Evolutionary conservation across 352 stramenopile species (phyloP).

Genomic region (Globisporangium acanthophoron): DNA sequence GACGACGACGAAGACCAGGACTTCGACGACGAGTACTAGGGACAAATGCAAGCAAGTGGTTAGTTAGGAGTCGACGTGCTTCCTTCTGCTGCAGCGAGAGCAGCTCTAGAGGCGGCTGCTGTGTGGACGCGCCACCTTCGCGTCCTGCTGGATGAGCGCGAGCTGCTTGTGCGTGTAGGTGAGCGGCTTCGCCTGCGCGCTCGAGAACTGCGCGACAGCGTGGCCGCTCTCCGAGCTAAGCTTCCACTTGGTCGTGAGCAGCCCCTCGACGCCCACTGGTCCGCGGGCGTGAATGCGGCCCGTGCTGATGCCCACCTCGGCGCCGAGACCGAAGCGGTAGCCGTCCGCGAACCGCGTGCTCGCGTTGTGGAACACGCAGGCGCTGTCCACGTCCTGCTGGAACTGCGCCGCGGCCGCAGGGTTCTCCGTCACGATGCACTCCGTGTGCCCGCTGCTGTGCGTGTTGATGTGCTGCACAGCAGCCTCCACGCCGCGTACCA

Average conservation of each 20-base stretch:
- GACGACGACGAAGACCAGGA: conserved; percentile 30
- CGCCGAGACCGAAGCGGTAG: conserved; percentile 96
- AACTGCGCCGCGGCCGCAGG: conserved; percentile 62
- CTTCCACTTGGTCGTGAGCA: conserved; percentile 98
- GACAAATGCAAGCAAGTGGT: not conserved
- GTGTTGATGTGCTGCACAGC: conserved; percentile 95
- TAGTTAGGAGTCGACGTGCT: not conserved
- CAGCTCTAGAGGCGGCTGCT: conserved; percentile 65
- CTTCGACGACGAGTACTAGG: conserved; percentile 41
- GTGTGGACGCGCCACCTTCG: conserved; percentile 44
- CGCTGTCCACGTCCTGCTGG: conserved; percentile 90
- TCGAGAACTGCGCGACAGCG: conserved; percentile 68
- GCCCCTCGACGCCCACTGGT: conserved; percentile 94
- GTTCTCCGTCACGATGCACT: conserved; percentile 95
- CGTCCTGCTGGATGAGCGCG: conserved; percentile 61
- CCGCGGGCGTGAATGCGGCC: conserved; percentile 96
- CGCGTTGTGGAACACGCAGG: conserved; percentile 98
- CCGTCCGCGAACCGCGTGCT: conserved; percentile 95
- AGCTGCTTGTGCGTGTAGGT: conserved; percentile 80
- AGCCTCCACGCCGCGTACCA: conserved; percentile 85
- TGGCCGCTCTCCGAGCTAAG: conserved; percentile 84
- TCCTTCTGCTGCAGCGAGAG: conserved; percentile 1
- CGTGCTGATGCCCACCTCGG: conserved; percentile 97
- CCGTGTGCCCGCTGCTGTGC: conserved; percentile 96
- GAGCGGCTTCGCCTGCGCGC: conserved; percentile 29